phyloP scores from a whole-genome alignment of 2,329 filamentous ascomycete genomes.

The Tolypocladium endophyticum region DNA sequence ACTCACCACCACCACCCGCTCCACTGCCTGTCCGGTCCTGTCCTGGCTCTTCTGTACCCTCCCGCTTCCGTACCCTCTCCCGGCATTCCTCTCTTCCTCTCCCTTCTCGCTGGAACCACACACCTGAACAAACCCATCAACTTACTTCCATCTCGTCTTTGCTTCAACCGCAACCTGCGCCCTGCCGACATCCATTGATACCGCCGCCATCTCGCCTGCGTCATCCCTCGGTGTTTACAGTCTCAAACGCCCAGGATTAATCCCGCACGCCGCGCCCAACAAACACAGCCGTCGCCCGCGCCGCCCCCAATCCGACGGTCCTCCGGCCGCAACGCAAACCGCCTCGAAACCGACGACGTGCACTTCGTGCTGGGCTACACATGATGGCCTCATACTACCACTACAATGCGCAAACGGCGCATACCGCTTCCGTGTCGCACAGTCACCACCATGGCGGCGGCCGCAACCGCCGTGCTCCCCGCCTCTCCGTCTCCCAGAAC shows the following conservation, averaged over 20 bases:
- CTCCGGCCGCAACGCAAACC: background rate
- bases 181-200: background rate
- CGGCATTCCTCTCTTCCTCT: background rate
- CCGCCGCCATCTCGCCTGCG: background rate
- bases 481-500: slow-evolving; percentile 72
- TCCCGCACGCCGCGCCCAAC: slow-evolving; percentile 11
- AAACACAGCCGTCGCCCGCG: background rate
- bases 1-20: background rate
- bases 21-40: background rate
- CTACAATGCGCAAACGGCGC: slow-evolving; percentile 48
- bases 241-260: slow-evolving; percentile 11
- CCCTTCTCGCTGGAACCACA: background rate
- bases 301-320: background rate
- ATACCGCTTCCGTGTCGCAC: slow-evolving; percentile 53
- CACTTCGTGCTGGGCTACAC: slow-evolving; percentile 4
- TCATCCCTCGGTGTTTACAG: background rate
- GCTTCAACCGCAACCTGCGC: background rate
- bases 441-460: slow-evolving; percentile 61
- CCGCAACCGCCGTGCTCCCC: slow-evolving; percentile 74
- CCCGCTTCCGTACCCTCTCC: background rate
- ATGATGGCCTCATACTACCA: slow-evolving; percentile 56
- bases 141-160: background rate
- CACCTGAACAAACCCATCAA: background rate
- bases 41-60: background rate
- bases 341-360: background rate